These are phyloP conservation scores for Penicillium steckii DNA, from an alignment of 495 filamentous ascomycete species.

Conservation along the genomic window DNA sequence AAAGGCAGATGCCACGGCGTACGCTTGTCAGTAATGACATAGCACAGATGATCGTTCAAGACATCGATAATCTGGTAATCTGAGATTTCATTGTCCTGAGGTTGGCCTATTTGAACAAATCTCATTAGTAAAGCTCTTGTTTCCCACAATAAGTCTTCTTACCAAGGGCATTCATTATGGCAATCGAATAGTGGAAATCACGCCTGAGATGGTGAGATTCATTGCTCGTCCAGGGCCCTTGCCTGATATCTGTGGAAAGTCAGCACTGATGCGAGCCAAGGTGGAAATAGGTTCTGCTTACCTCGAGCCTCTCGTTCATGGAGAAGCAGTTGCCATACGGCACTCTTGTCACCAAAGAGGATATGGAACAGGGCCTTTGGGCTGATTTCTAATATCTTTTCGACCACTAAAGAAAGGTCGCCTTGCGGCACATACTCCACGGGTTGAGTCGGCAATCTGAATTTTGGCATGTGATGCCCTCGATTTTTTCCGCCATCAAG, in stretches of 20 bases:
- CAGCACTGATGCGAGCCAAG: constrained; percentile 8
- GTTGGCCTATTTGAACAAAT: constrained; percentile 33
- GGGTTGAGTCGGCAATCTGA: constrained; percentile 80
- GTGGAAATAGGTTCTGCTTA: constrained; percentile 8
- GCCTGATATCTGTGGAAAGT: constrained; percentile 57
- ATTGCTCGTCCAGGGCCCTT: constrained; percentile 76
- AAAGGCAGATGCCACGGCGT: constrained; percentile 90
- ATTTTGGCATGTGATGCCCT: constrained; percentile 63
- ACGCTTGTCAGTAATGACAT: constrained; percentile 85
- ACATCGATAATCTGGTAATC: constrained; percentile 92
- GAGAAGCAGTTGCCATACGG: constrained; percentile 89
- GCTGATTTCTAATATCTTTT: constrained; percentile 80
- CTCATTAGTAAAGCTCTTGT: constrained; percentile 3
- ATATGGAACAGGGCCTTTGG: constrained; percentile 94
- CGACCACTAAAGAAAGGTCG: constrained; percentile 67
- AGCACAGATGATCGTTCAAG: constrained; percentile 91
- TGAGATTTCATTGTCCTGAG: constrained; percentile 56
- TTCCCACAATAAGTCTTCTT: constrained; percentile 18
- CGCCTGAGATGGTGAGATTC: constrained; percentile 69
- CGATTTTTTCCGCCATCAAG: constrained; percentile 41
- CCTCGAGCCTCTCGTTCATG: constrained; percentile 78
- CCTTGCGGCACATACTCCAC: constrained; percentile 80
- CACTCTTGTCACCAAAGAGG: constrained; percentile 91
- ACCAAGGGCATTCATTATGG: constrained; percentile 64
- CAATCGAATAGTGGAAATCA: constrained; percentile 78